A percentile compares a stretch with the other conserved stretches of the same genome.
Evolutionary conservation across 2,329 filamentous ascomycete species (phyloP).

Genomic region (Pseudogymnoascus sp.): DNA sequence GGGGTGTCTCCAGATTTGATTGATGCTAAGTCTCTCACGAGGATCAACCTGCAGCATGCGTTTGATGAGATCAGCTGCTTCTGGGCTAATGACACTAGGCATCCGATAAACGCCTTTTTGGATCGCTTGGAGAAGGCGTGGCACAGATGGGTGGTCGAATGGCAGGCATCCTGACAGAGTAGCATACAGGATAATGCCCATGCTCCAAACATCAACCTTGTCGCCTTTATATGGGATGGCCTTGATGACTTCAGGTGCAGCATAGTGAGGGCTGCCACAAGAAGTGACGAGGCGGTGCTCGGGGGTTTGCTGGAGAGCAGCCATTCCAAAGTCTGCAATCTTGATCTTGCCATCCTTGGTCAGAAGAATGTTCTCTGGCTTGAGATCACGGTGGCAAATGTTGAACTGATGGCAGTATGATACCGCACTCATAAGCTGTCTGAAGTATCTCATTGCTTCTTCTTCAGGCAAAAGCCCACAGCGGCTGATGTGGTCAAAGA

Average conservation of each 20-base stretch:
- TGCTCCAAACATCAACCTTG: conserved; percentile 88
- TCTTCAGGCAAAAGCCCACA: conserved; percentile 68
- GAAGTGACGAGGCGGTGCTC: conserved; percentile 76
- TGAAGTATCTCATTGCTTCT: conserved; percentile 75
- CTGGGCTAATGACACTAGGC: conserved; percentile 51
- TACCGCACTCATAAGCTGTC: conserved; percentile 86
- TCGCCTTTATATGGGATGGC: conserved; percentile 72
- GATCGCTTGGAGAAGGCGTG: conserved; percentile 52
- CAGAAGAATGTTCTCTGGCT: conserved; percentile 93
- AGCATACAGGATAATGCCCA: conserved; percentile 82
- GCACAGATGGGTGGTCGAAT: conserved; percentile 50
- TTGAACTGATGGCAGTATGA: conserved; percentile 90
- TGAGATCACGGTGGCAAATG: conserved; percentile 92
- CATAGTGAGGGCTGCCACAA: conserved; percentile 94
- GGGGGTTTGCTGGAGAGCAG: conserved; percentile 73
- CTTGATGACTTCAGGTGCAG: conserved; percentile 82
- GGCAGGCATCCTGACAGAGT: conserved; percentile 77
- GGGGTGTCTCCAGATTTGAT: conserved; percentile 77
- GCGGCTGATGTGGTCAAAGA: conserved; percentile 75
- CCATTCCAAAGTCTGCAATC: conserved; percentile 97
- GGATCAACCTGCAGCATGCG: conserved; percentile 75
- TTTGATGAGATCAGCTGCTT: conserved; percentile 69
- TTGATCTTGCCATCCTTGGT: conserved; percentile 72
- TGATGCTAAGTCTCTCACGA: conserved; percentile 66
- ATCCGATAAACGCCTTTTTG: conserved; percentile 53